A percentile compares a stretch with the other conserved stretches of the same genome.
Evolutionary conservation across 768 basidiomycete species (phyloP).

Genomic region (Candolleomyces aberdarensis): DNA sequence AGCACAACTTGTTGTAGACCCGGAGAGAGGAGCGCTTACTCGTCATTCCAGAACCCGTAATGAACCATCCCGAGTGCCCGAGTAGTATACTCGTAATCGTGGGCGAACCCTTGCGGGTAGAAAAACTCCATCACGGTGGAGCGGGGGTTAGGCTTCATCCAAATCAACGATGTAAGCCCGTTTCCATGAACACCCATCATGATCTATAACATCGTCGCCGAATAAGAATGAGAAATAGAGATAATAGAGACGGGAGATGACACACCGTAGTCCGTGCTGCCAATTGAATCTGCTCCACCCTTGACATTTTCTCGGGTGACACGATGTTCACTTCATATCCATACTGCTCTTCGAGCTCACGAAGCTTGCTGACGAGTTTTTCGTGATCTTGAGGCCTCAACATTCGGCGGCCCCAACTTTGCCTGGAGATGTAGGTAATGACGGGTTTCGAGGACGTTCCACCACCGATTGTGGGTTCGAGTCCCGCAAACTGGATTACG

Average conservation of each 20-base stretch:
- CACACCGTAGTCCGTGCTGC: conserved; percentile 84
- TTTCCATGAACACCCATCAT: conserved; percentile 96
- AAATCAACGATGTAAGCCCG: conserved; percentile 81
- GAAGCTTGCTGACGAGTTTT: conserved; percentile 68
- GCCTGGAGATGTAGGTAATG: conserved; percentile 90
- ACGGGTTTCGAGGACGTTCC: conserved; percentile 60
- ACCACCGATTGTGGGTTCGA: conserved; percentile 41
- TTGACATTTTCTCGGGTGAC: conserved; percentile 74
- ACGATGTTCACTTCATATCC: conserved; percentile 90
- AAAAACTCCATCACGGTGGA: conserved; percentile 94
- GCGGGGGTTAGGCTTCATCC: conserved; percentile 85
- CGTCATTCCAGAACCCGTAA: conserved; percentile 80
- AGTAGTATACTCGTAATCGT: conserved; percentile 80
- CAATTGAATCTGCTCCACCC: conserved; percentile 75
- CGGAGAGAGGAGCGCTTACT: conserved; percentile 34
- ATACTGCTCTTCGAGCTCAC: conserved; percentile 62
- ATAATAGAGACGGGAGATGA: conserved; percentile 4
- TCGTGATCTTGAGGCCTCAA: conserved; percentile 75
- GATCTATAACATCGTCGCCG: conserved; percentile 50
- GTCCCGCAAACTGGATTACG: conserved; percentile 68
- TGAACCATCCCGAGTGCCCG: conserved; percentile 82
- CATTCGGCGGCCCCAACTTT: conserved; percentile 86
- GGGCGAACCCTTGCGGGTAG: conserved; percentile 78
- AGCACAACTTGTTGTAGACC: not conserved
- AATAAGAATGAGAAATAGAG: conserved; percentile 1